Conservation (phyloP, 495 filamentous ascomycete genomes). For the Immersiella caudata region DNA sequence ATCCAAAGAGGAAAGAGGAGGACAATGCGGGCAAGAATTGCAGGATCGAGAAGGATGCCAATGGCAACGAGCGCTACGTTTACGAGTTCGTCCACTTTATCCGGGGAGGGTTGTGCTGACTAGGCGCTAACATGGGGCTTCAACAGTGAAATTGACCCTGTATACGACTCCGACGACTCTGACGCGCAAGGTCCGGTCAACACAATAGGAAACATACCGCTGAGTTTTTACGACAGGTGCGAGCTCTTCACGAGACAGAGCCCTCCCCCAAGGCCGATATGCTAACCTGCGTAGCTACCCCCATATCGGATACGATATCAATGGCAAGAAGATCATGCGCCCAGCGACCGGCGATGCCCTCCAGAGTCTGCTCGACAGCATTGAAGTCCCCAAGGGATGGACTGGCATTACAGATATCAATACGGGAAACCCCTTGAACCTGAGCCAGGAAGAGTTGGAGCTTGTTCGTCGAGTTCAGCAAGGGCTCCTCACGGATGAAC, state of each 20-base stretch:
- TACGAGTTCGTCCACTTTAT: conserved; percentile 53
- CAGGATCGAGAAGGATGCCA: conserved; percentile 58
- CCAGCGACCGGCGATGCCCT: conserved; percentile 92
- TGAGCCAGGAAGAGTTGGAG: conserved; percentile 83
- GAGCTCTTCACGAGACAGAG: neutral
- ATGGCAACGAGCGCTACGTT: conserved; percentile 54
- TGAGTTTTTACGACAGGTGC: conserved; percentile 90
- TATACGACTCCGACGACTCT: conserved; percentile 93
- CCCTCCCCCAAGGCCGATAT: neutral
- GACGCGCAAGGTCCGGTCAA: conserved; percentile 79
- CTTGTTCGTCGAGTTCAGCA: conserved; percentile 85
- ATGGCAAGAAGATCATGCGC: conserved; percentile 95
- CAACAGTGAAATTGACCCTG: conserved; percentile 84
- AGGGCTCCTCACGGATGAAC: conserved; percentile 84
- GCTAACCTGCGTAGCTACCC: conserved; percentile 56
- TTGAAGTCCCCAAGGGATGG: conserved; percentile 98
- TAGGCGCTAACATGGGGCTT: conserved; percentile 38
- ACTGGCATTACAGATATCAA: conserved; percentile 91
- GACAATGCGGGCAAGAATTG: conserved; percentile 56
- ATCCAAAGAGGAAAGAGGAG: conserved; percentile 33
- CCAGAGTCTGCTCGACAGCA: conserved; percentile 91
- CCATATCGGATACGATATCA: conserved; percentile 98
- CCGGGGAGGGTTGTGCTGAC: neutral
- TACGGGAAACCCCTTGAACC: conserved; percentile 86
- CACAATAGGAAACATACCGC: conserved; percentile 92